Conservation (phyloP, 345 rosid species). For the Lumnitzera racemosa region DNA sequence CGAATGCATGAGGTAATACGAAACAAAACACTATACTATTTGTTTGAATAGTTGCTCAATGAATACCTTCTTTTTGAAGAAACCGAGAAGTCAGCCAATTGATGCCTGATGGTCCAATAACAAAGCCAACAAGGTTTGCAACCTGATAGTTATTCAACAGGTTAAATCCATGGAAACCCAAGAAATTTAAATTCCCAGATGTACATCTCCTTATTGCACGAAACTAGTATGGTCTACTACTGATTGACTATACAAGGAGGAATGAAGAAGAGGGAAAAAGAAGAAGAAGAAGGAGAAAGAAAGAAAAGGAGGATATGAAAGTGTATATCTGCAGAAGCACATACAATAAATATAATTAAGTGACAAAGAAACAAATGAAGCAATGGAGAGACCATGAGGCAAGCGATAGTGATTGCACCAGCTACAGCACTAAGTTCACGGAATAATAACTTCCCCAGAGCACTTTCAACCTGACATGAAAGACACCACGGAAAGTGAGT, state of each 20-base stretch:
- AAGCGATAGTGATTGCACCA: slow-evolving; percentile 81
- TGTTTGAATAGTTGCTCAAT: too few species aligned
- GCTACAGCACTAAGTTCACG: slow-evolving; percentile 71
- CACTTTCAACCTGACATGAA: slow-evolving; percentile 48
- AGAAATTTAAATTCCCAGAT: too few species aligned
- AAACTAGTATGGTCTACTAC: too few species aligned
- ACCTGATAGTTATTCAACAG: slow-evolving; percentile 31
- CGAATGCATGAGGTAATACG: too few species aligned
- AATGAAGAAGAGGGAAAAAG: too few species aligned
- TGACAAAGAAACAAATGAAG: not conserved
- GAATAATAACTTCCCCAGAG: slow-evolving; percentile 42
- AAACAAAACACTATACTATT: too few species aligned
- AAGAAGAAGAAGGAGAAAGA: too few species aligned
- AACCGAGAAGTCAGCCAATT: slow-evolving; percentile 68
- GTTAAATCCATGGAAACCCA: too few species aligned
- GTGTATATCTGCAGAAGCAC: too few species aligned
- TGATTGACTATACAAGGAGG: too few species aligned
- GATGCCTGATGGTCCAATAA: slow-evolving; percentile 73
- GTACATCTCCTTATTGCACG: too few species aligned
- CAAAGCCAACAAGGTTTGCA: slow-evolving; percentile 92
- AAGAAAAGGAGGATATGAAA: too few species aligned
- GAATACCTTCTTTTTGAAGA: slow-evolving; percentile 55
- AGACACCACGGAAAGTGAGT: slow-evolving; percentile 4
- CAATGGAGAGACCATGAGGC: slow-evolving; percentile 68
- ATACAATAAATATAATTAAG: not conserved